phyloP scores from a whole-genome alignment of 192 early-diverging fungal genomes.

The Pilaira anomala region DNA sequence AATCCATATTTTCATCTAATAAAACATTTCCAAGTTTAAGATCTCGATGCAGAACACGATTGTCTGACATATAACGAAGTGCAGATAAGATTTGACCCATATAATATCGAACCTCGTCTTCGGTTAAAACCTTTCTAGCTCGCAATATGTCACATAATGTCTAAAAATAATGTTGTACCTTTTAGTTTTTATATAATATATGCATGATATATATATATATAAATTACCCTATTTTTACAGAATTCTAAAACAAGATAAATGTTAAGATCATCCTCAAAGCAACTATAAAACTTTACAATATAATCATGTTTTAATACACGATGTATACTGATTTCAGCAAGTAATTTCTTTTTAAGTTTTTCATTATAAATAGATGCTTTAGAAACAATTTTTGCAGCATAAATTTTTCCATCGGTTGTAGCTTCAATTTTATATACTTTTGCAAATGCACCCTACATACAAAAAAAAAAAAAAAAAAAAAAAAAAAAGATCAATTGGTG shows the following conservation, averaged over 20 bases:
- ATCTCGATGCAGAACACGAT: slow-evolving; percentile 88
- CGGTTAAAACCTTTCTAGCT: slow-evolving; percentile 71
- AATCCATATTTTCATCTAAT: slow-evolving; percentile 71
- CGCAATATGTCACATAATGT: slow-evolving; percentile 85
- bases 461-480: neutral
- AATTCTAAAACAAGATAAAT: slow-evolving; percentile 92
- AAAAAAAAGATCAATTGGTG: neutral
- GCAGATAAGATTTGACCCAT: slow-evolving; percentile 79
- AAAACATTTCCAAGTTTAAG: slow-evolving; percentile 95
- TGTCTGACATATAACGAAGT: slow-evolving; percentile 76
- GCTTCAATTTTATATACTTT: slow-evolving; percentile 11
- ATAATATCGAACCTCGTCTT: slow-evolving; percentile 87
- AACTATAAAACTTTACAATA: slow-evolving; percentile 75
- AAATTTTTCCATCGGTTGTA: neutral
- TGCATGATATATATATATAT: neutral
- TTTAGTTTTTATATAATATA: neutral
- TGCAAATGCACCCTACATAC: slow-evolving; percentile 30
- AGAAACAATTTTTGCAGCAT: slow-evolving; percentile 53
- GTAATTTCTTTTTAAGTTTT: slow-evolving; percentile 43
- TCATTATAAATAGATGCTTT: slow-evolving; percentile 44
- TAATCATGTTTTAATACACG: slow-evolving; percentile 65
- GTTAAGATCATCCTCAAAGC: slow-evolving; percentile 85
- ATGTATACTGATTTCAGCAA: slow-evolving; percentile 81
- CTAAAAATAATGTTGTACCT: too few species aligned
- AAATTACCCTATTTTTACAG: slow-evolving; percentile 74